Evolutionary conservation across 106 monocot genomes (phyloP), one percentile per base, ranked within the genome.

Genomic region (Dendrobium officinale): DNA sequence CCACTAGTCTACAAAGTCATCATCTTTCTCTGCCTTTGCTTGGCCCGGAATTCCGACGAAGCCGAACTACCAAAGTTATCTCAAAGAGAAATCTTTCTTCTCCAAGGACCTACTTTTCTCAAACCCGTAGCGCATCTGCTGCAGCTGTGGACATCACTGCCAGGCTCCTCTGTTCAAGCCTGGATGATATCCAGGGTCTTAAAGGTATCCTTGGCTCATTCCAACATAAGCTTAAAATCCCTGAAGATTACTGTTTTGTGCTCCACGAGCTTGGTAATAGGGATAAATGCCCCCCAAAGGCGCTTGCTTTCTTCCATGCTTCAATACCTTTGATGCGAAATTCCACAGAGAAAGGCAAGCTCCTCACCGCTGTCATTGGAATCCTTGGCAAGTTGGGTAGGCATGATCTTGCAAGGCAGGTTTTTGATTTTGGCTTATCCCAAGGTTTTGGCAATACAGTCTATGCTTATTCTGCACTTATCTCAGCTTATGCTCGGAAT

Each of bases 401-500:
- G 6, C 83, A 89, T 19, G 94, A 97, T 17, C 87, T 97, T 44
- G 96, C 92, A 16, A 82, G 83, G 43, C 56, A 85, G 74, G 84
- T 85, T 2, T 97, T 97, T 54, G 90, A 94, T 19, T 77, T 9
- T 0, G 92, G 90, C 40, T 1, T 88, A 18, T 20, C 33, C 0
- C 82, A 72, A 11, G 94, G 94, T 0, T 97, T 89, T 72, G 96
- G 90, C 33, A 85, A 92, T 73, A 97, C 94, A 0, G 89, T 97
- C 45, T 97, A 86, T 67, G 96, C 96, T 9, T 86, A 92, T 75
- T 92, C 96, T 1, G 90, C 96, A 11, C 85, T 97, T 9, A 88
- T 97, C 64, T 94, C 96, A 0, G 92, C 96, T 5, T 94, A 92
- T 79, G 92, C 94, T 2, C 79, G 92, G n/a, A 90, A 85, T 47